These are phyloP conservation scores for Trichophyton schoenleinii DNA, from an alignment of 2,329 filamentous ascomycete species.

Conservation along the genomic window DNA sequence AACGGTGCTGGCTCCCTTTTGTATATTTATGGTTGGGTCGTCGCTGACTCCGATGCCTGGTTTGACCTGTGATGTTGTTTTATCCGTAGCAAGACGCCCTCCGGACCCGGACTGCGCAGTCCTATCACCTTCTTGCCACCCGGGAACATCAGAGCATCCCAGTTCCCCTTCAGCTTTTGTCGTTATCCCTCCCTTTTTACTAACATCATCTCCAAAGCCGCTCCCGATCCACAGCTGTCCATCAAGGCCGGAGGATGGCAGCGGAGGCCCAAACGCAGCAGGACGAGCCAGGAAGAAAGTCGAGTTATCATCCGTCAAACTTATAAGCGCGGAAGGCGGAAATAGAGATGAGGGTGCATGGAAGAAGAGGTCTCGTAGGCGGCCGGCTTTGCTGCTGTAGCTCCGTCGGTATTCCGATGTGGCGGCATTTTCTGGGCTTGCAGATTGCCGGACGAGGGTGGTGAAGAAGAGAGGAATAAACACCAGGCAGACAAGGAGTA, in stretches of 20 bases:
- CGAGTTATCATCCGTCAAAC: slow-evolving; percentile 92
- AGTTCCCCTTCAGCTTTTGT: slow-evolving; percentile 62
- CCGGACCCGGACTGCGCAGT: not conserved
- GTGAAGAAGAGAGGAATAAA: slow-evolving; percentile 38
- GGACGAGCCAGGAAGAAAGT: slow-evolving; percentile 91
- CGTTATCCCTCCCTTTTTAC: slow-evolving; percentile 44
- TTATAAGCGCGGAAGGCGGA: slow-evolving; percentile 89
- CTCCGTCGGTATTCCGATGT: slow-evolving; percentile 27
- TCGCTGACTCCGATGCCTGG: not conserved
- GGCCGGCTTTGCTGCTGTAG: slow-evolving; percentile 19
- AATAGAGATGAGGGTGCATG: slow-evolving; percentile 75
- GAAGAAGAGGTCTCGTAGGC: slow-evolving; percentile 52
- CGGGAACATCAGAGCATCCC: slow-evolving; percentile 87
- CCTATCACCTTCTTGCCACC: slow-evolving; percentile 51
- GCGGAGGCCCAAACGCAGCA: slow-evolving; percentile 75
- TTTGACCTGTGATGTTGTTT: slow-evolving; percentile 4
- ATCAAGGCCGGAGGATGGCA: slow-evolving; percentile 65
- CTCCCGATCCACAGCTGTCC: slow-evolving; percentile 88
- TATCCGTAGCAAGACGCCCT: not conserved
- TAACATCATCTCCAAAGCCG: slow-evolving; percentile 70
- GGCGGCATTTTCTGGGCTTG: slow-evolving; percentile 26
- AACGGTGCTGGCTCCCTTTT: not conserved
- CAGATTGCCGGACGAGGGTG: slow-evolving; percentile 34
- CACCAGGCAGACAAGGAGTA: slow-evolving; percentile 36
- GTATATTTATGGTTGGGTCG: not conserved